Evolutionary conservation across 2,329 filamentous ascomycete genomes (phyloP).

Genomic region (Colletotrichum tamarilloi): DNA sequence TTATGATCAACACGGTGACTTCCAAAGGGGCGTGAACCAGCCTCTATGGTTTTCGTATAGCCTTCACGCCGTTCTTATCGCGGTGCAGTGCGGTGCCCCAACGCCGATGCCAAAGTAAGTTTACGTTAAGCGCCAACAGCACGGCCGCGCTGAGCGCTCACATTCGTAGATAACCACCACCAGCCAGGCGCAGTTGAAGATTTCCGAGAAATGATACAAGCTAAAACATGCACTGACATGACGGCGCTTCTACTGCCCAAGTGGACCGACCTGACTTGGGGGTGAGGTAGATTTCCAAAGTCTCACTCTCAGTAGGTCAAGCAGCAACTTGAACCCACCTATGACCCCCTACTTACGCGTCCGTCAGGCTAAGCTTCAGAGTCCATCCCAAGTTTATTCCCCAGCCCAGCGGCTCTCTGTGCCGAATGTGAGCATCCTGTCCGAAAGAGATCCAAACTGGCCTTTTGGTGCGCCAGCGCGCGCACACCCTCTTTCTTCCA

Average conservation of each 20-base stretch:
- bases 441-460: not conserved
- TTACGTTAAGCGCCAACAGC: not conserved
- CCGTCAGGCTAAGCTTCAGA: not conserved
- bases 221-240: not conserved
- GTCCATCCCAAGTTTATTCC: not conserved
- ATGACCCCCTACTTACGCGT: not conserved
- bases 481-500: not conserved
- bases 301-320: no score
- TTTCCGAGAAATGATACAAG: no score
- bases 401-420: not conserved
- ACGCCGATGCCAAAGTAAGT: not conserved
- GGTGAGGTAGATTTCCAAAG: no score
- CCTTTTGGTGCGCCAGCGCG: not conserved
- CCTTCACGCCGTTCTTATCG: not conserved
- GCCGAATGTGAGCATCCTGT: not conserved
- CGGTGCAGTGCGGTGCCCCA: not conserved
- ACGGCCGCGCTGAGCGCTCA: no score
- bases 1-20: not conserved
- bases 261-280: not conserved
- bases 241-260: not conserved
- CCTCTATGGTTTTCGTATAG: not conserved
- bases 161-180: no score
- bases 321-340: not conserved
- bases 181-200: no score
- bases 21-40: not conserved